phyloP scores from a whole-genome alignment of 768 basidiomycete genomes.

The Megacollybia marginata region DNA sequence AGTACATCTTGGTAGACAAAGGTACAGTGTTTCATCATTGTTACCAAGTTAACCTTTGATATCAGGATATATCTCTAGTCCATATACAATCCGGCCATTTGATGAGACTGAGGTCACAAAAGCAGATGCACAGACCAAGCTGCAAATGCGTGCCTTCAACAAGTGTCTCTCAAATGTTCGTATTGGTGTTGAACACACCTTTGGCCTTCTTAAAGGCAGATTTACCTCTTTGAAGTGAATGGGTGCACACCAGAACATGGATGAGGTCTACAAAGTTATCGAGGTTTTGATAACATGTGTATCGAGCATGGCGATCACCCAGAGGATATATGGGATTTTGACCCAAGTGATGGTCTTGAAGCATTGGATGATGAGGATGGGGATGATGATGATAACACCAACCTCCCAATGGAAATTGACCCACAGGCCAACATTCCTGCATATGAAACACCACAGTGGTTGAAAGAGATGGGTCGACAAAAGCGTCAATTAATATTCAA shows the following conservation, averaged over 20 bases:
- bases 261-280: slow-evolving; percentile 9
- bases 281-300: slow-evolving; percentile 12
- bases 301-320: slow-evolving; percentile 1
- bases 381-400: not conserved
- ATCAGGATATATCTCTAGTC: slow-evolving; percentile 17
- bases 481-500: slow-evolving; percentile 2
- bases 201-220: slow-evolving; percentile 16
- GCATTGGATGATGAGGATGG: not conserved
- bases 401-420: not conserved
- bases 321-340: not conserved
- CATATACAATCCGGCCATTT: slow-evolving; percentile 16
- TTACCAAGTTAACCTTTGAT: not conserved
- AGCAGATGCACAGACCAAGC: not conserved
- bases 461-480: slow-evolving; percentile 1
- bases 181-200: slow-evolving; percentile 18
- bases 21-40: slow-evolving; percentile 6
- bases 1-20: too few species aligned
- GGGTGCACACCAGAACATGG: slow-evolving; percentile 7
- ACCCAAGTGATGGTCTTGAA: not conserved
- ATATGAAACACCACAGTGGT: slow-evolving; percentile 7
- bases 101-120: slow-evolving; percentile 12
- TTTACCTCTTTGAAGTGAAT: slow-evolving; percentile 11
- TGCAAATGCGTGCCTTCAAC: too few species aligned
- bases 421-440: not conserved
- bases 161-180: slow-evolving; percentile 11